Conservation (phyloP, 202 grass and related monocot genomes). For the Saccharum hybrid region DNA sequence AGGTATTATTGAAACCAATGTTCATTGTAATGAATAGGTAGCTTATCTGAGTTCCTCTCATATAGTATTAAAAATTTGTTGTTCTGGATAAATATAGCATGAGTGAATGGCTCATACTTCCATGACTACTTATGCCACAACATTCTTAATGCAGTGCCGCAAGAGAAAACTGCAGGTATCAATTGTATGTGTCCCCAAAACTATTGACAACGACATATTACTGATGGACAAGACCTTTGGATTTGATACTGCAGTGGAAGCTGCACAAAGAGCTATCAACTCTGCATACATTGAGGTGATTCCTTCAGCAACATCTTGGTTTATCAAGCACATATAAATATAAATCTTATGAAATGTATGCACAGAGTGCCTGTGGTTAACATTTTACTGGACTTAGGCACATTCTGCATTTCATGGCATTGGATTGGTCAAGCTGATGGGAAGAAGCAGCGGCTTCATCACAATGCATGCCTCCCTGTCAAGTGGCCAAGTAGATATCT, state of each 20-base stretch:
- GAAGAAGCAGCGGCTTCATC: constrained; percentile 94
- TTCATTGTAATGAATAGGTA: constrained; percentile 11
- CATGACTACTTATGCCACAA: background rate
- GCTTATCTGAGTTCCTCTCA: constrained; percentile 14
- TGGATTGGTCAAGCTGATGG: constrained; percentile 95
- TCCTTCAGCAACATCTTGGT: constrained; percentile 26
- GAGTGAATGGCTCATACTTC: constrained; percentile 28
- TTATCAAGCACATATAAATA: constrained; percentile 3
- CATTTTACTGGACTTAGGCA: constrained; percentile 56
- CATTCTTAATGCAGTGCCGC: constrained; percentile 62
- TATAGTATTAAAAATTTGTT: background rate
- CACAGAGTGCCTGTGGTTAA: background rate
- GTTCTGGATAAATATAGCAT: constrained; percentile 11
- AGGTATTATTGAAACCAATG: constrained; percentile 49
- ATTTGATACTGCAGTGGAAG: constrained; percentile 98
- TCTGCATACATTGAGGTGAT: constrained; percentile 98
- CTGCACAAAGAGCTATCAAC: constrained; percentile 95
- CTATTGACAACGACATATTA: constrained; percentile 99
- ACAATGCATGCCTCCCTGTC: constrained; percentile 98
- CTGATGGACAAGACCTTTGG: constrained; percentile 99
- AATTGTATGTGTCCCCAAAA: constrained; percentile 83
- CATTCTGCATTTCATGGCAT: constrained; percentile 96
- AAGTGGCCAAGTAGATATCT: constrained; percentile 95
- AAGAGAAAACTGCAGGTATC: constrained; percentile 92
- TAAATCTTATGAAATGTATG: constrained; percentile 32